Evolutionary conservation across 2,329 filamentous ascomycete species (phyloP).

Genomic region (Verticillium albo-atrum): DNA sequence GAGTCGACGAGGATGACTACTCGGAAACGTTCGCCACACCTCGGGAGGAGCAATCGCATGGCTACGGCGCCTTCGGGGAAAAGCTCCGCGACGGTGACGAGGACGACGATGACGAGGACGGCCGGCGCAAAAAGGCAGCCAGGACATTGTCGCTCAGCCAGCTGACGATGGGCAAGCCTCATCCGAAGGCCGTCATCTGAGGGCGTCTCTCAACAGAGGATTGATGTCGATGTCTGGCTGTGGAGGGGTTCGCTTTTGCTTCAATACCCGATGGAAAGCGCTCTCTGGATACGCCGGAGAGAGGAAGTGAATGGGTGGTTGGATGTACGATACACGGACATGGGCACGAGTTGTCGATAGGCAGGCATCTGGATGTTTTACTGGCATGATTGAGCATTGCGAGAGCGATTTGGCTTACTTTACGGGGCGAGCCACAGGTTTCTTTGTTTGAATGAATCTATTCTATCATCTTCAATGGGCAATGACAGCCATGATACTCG

Average conservation of each 20-base stretch:
- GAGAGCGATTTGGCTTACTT: not conserved
- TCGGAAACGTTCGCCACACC: slow-evolving; percentile 51
- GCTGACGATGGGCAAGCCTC: slow-evolving; percentile 42
- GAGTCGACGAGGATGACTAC: slow-evolving; percentile 35
- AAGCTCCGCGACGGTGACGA: slow-evolving; percentile 36
- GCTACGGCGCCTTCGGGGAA: slow-evolving; percentile 32
- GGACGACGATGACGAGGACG: slow-evolving; percentile 30
- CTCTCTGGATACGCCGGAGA: not conserved
- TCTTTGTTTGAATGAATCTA: not conserved
- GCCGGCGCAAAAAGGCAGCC: slow-evolving; percentile 47
- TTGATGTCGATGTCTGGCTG: not conserved
- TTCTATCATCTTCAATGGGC: not conserved
- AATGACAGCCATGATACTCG: not conserved
- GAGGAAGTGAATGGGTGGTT: not conserved
- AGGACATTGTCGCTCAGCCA: slow-evolving; percentile 62
- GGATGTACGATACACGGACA: not conserved
- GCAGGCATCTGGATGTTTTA: not conserved
- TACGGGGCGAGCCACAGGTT: not conserved
- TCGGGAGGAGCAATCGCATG: slow-evolving; percentile 34
- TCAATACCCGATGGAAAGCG: not conserved
- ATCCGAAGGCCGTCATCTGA: slow-evolving; percentile 2
- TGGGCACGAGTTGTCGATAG: not conserved
- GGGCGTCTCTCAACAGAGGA: not conserved
- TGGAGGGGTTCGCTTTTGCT: not conserved
- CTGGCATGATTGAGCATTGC: not conserved